Evolutionary conservation across 768 basidiomycete species (phyloP).

Genomic region (Butyriboletus loyo): DNA sequence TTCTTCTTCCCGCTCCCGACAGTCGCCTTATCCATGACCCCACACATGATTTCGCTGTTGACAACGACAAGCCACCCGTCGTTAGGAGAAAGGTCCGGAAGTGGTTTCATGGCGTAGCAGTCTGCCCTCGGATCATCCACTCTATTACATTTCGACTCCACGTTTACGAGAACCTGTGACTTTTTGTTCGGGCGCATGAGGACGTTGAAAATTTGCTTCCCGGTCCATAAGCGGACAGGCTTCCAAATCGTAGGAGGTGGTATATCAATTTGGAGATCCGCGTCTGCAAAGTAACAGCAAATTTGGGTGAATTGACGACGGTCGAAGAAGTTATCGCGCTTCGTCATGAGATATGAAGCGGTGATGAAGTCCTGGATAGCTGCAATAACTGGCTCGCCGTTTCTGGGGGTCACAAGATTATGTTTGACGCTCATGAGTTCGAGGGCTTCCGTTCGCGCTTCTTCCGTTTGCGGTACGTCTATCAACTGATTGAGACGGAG

Average conservation of each 20-base stretch:
- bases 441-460: slow-evolving; percentile 94
- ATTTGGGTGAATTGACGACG: slow-evolving; percentile 95
- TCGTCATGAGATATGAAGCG: slow-evolving; percentile 92
- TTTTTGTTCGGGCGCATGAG: slow-evolving; percentile 91
- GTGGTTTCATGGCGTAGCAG: slow-evolving; percentile 63
- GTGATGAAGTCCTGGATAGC: slow-evolving; percentile 99
- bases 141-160: slow-evolving; percentile 94
- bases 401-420: slow-evolving; percentile 96
- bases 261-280: slow-evolving; percentile 87
- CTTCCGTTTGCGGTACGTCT: slow-evolving; percentile 99
- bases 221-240: slow-evolving; percentile 92
- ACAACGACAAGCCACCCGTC: slow-evolving; percentile 97
- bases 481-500: not conserved
- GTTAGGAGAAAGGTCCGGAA: slow-evolving; percentile 88
- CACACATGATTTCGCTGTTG: slow-evolving; percentile 99
- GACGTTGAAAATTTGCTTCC: slow-evolving; percentile 97
- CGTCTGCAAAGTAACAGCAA: slow-evolving; percentile 92
- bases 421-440: slow-evolving; percentile 97
- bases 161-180: slow-evolving; percentile 84
- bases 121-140: slow-evolving; percentile 68
- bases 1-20: slow-evolving; percentile 99
- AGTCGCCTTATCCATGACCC: slow-evolving; percentile 97
- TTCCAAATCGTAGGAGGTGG: slow-evolving; percentile 95
- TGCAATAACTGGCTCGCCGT: slow-evolving; percentile 98
- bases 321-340: slow-evolving; percentile 89